Base-by-base conservation (phyloP, 768 basidiomycete genomes). In the Hemileccinum rubropunctum region DNA sequence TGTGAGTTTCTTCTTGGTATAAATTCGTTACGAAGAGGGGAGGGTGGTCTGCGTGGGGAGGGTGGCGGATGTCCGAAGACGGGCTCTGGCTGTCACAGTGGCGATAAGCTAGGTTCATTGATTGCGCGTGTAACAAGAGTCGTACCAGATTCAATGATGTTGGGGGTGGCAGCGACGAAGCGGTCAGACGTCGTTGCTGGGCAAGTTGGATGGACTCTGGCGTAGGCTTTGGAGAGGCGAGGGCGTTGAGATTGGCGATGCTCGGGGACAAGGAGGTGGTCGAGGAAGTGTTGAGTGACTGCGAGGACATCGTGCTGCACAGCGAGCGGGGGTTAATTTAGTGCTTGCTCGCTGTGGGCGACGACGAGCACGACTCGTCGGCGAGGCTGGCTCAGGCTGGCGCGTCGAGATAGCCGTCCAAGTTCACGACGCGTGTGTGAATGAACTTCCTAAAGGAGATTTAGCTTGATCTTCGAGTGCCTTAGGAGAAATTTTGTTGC, bases 21-120 rank as follows among this genome's bases (percentile, higher is more conserved):
- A 56, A 78, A 78, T 27, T 76, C 77, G 56, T 88, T 84, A 12
- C 88, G 76, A 8, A 91, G 78, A 12, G 88, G 88, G 12, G 88
- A 90, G 13, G 81, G 82, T 7, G 87, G 82, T 32, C 86, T 73
- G 51, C 62, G 63, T 17, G 66, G 67, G 18, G 64, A 55, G 32
- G 53, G 56, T 41, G 66, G 56, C 9, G 65, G 68, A 15, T 70
- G 67, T 45, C 71, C 72, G 44, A 66, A 70, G 38, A 77, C 75
- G 4, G 76, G 74, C 48, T 76, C 73, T 45, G 75, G 76, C 76
- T 78, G 58, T 39, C 17, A 40, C 40, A 45, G 26, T 17, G 52
- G 38, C 46, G 47, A 23, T 63, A 30, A 65, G 54, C 42, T 28
- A 37, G 32, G 17, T 17, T 51, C 17, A 28, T 48, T 55, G 23